A percentile compares a stretch with the other conserved stretches of the same genome.
Evolutionary conservation across 805 yeast species (phyloP).

Genomic region (Cyberlindnera amylophila): DNA sequence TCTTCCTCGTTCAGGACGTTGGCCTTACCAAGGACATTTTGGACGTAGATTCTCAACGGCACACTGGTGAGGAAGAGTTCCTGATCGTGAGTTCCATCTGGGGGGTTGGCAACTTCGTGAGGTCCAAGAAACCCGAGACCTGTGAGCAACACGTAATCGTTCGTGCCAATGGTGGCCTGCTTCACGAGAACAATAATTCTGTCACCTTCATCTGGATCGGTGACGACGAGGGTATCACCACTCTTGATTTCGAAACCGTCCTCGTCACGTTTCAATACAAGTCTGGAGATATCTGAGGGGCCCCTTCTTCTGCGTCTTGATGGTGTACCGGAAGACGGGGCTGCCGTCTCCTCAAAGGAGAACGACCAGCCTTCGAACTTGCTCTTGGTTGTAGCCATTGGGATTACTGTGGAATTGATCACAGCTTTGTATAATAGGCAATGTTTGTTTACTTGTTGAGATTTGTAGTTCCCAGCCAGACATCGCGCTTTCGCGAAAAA

Average conservation of each 20-base stretch:
- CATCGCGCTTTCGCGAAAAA: too few species aligned
- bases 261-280: conserved; percentile 34
- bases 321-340: too few species aligned
- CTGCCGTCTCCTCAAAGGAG: conserved; percentile 10
- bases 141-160: conserved; percentile 43
- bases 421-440: too few species aligned
- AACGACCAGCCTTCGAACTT: conserved; percentile 25
- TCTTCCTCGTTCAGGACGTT: conserved; percentile 38
- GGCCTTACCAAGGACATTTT: conserved; percentile 42
- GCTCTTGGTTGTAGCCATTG: conserved; percentile 21
- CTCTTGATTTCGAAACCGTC: conserved; percentile 47
- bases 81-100: conserved; percentile 29
- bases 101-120: conserved; percentile 35
- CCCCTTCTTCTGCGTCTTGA: conserved; percentile 16
- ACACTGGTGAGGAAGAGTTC: conserved; percentile 58
- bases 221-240: conserved; percentile 51
- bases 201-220: conserved; percentile 30
- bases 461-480: too few species aligned
- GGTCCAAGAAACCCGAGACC: conserved; percentile 46
- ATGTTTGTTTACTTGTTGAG: too few species aligned
- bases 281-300: conserved; percentile 7
- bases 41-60: conserved; percentile 38
- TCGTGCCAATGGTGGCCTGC: conserved; percentile 49
- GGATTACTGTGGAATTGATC: not conserved
- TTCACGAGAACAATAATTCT: conserved; percentile 46